Conservation (phyloP, 1,284 basidiomycete genomes). For the Filobasidium uniguttulatum region DNA sequence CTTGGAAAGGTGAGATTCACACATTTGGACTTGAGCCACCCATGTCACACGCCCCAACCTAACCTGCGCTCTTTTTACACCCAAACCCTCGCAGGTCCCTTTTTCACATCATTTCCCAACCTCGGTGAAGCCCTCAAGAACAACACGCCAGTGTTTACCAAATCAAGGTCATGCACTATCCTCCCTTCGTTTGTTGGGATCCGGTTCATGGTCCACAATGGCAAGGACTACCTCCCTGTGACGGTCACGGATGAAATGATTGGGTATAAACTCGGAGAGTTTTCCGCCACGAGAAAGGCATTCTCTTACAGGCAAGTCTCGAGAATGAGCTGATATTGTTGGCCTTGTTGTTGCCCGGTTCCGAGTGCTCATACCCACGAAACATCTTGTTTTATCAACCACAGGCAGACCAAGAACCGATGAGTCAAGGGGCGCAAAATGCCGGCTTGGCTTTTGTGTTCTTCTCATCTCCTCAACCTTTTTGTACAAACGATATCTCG, state of each 20-base stretch:
- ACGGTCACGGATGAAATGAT: constrained; percentile 93
- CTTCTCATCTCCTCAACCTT: neutral
- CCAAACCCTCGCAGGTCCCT: constrained; percentile 55
- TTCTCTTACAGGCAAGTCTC: constrained; percentile 37
- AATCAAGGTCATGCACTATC: constrained; percentile 81
- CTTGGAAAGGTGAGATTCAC: constrained; percentile 38
- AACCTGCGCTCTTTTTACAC: constrained; percentile 3
- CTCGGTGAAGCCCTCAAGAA: constrained; percentile 67
- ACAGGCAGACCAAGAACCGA: constrained; percentile 16
- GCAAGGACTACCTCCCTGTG: constrained; percentile 77
- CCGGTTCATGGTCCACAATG: constrained; percentile 86
- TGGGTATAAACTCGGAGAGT: constrained; percentile 94
- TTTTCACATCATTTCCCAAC: constrained; percentile 87
- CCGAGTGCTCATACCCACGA: neutral
- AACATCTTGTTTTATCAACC: neutral
- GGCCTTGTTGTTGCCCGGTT: too few relatives aligned
- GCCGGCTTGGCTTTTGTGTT: neutral
- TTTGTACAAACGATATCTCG: too few relatives aligned
- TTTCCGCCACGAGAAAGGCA: constrained; percentile 63
- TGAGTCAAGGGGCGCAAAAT: too few relatives aligned
- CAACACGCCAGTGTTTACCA: constrained; percentile 75
- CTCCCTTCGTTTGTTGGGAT: constrained; percentile 87
- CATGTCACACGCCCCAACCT: neutral
- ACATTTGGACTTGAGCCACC: neutral
- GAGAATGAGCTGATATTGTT: neutral